These are phyloP conservation scores for Quillaja saponaria DNA, from an alignment of 306 rosid species.

Conservation along the genomic window DNA sequence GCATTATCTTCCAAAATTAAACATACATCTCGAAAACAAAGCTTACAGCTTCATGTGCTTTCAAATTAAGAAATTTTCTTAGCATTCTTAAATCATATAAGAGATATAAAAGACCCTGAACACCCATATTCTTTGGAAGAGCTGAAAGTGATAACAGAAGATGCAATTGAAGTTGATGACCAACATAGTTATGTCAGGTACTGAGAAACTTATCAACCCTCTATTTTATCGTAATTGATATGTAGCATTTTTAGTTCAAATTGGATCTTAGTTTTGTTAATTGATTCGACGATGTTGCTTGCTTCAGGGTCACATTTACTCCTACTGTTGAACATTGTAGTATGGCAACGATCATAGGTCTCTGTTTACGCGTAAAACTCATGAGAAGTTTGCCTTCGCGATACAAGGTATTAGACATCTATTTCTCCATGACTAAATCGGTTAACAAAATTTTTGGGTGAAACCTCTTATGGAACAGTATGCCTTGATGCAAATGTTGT, in stretches of 20 bases:
- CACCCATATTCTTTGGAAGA: conserved; percentile 91
- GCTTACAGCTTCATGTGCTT: not conserved
- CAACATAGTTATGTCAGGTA: conserved; percentile 75
- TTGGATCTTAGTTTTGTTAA: conserved; percentile 1
- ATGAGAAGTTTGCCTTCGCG: conserved; percentile 82
- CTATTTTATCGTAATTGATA: not conserved
- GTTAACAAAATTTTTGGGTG: not conserved
- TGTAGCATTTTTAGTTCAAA: not conserved
- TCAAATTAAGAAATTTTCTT: conserved; percentile 37
- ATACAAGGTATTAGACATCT: conserved; percentile 59
- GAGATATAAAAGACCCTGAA: conserved; percentile 94
- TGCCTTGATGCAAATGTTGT: not conserved
- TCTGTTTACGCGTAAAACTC: conserved; percentile 88
- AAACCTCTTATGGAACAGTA: conserved; percentile 4
- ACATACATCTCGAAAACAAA: not conserved
- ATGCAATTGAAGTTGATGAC: conserved; percentile 82
- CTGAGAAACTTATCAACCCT: not conserved
- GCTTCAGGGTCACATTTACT: conserved; percentile 80
- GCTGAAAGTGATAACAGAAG: conserved; percentile 91
- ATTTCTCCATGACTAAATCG: conserved; percentile 1
- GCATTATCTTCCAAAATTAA: not conserved
- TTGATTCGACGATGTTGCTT: conserved; percentile 19
- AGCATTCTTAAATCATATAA: conserved; percentile 72
- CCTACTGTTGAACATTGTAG: conserved; percentile 97
- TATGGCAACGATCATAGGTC: conserved; percentile 94